These are phyloP conservation scores for Stylosanthes scabra DNA, from an alignment of 331 rosid species.

Conservation along the genomic window DNA sequence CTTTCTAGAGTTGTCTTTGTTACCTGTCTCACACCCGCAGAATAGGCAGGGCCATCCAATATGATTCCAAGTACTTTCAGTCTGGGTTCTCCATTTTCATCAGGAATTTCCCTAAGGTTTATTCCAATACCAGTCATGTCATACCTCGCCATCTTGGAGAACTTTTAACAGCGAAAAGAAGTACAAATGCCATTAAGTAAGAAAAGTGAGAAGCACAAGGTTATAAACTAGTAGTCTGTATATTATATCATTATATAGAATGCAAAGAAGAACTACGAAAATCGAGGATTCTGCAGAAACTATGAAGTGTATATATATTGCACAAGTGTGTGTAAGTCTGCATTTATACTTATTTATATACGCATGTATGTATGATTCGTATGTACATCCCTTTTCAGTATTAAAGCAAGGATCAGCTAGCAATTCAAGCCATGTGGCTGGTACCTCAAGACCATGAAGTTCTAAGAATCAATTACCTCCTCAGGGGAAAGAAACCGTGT, in stretches of 20 bases:
- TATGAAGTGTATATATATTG: too few species aligned
- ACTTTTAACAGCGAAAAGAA: constrained; percentile 61
- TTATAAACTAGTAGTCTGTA: constrained; percentile 22
- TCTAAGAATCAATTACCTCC: constrained; percentile 57
- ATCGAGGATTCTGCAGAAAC: not conserved
- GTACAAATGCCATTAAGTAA: constrained; percentile 50
- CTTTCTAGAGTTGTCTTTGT: constrained; percentile 18
- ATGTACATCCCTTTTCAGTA: not conserved
- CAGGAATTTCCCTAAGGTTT: constrained; percentile 90
- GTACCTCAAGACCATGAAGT: constrained; percentile 13
- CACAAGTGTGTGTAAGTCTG: not conserved
- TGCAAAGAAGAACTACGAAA: not conserved
- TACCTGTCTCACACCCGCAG: constrained; percentile 98
- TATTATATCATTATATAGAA: constrained; percentile 27
- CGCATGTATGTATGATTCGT: not conserved
- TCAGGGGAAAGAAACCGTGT: constrained; percentile 89
- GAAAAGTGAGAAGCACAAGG: constrained; percentile 46
- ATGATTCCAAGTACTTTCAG: constrained; percentile 79
- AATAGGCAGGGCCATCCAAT: constrained; percentile 90
- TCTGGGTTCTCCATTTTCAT: constrained; percentile 68
- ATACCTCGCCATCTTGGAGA: constrained; percentile 99
- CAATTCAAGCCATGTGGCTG: constrained; percentile 8
- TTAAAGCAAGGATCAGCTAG: constrained; percentile 12
- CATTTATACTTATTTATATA: not conserved
- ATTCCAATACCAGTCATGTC: constrained; percentile 98